Percentiles rank a stretch among this genome's conserved stretches.
phyloP scores from a whole-genome alignment of 139 green algal species.

The Coelastrella sp. region DNA sequence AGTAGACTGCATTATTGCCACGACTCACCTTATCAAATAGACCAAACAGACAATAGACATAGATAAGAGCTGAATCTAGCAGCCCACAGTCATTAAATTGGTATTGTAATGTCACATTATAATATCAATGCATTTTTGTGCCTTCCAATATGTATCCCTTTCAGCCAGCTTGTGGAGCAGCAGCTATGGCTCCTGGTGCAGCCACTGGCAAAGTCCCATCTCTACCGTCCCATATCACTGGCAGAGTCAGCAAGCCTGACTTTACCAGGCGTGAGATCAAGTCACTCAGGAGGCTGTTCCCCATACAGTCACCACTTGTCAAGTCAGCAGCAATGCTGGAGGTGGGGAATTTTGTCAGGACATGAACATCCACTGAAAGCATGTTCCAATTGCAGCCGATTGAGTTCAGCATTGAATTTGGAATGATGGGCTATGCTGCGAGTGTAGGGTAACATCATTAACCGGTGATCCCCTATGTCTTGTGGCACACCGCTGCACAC shows the following conservation, averaged over 20 bases:
- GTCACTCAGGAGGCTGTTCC: conserved; percentile 23
- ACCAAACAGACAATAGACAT: no score
- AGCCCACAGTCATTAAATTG: neutral
- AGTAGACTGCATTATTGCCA: no score
- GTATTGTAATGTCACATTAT: neutral
- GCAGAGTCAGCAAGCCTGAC: neutral
- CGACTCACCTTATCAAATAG: no score
- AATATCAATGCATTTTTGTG: neutral
- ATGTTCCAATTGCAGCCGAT: no score
- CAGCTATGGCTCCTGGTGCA: neutral
- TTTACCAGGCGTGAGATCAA: conserved; percentile 20
- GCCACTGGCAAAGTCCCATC: neutral
- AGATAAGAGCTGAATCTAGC: no score
- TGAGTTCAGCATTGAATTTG: no score
- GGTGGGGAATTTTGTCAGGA: neutral
- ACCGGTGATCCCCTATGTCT: no score
- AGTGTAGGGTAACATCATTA: no score
- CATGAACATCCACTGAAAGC: neutral
- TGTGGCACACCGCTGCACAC: neutral
- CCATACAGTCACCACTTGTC: conserved; percentile 1
- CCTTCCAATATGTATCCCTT: neutral
- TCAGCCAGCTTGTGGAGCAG: neutral
- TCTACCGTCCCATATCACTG: neutral
- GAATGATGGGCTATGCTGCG: no score
- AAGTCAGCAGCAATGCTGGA: conserved; percentile 29